Conservation (phyloP, 192 early-diverging fungal species). For the Backusella westeae region DNA sequence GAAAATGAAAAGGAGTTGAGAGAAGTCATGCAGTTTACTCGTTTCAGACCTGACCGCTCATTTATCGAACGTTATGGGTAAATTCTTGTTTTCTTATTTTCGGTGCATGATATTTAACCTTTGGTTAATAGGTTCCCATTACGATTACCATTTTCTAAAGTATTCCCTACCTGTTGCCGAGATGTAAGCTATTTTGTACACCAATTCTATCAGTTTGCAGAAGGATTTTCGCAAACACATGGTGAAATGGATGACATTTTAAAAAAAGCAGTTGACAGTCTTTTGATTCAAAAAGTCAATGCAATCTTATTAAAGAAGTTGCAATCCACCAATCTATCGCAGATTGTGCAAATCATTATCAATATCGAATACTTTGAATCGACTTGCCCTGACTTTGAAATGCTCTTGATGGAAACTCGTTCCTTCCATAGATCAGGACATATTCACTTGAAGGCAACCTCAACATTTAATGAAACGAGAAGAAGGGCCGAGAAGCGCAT, state of each 20-base stretch:
- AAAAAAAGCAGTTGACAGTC: slow-evolving; percentile 70
- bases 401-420: slow-evolving; percentile 65
- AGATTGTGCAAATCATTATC: slow-evolving; percentile 83
- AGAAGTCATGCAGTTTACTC: slow-evolving; percentile 59
- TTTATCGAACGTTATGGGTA: slow-evolving; percentile 32
- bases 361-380: slow-evolving; percentile 76
- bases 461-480: slow-evolving; percentile 67
- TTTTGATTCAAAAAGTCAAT: slow-evolving; percentile 70
- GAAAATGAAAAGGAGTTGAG: slow-evolving; percentile 62
- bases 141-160: slow-evolving; percentile 78
- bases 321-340: slow-evolving; percentile 66
- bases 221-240: slow-evolving; percentile 78
- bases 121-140: slow-evolving; percentile 58
- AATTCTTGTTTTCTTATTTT: background rate
- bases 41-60: slow-evolving; percentile 54
- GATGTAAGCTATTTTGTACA: slow-evolving; percentile 69
- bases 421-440: slow-evolving; percentile 54
- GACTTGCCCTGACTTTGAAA: slow-evolving; percentile 73
- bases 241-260: slow-evolving; percentile 87
- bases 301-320: slow-evolving; percentile 66
- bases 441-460: slow-evolving; percentile 62
- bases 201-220: slow-evolving; percentile 83
- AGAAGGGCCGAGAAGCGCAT: slow-evolving; percentile 77
- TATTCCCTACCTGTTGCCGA: slow-evolving; percentile 68
- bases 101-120: background rate